These are phyloP conservation scores for Dunaliella primolecta DNA, from an alignment of 139 green algal genomes.

Conservation along the genomic window DNA sequence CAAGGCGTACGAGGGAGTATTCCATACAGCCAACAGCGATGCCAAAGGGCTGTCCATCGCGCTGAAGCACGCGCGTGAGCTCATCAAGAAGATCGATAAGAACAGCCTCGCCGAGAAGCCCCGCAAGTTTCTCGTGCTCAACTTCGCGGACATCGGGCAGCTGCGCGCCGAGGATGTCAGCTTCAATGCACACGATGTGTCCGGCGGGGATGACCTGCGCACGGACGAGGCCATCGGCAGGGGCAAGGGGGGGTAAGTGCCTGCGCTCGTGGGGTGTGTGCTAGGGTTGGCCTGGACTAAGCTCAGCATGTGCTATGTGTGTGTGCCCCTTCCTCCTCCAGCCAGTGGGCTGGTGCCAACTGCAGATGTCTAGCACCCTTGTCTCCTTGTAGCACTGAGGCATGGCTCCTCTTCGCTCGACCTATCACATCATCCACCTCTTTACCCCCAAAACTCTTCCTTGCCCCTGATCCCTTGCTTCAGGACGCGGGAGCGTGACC, in stretches of 20 bases:
- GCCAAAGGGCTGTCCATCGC: constrained; percentile 29
- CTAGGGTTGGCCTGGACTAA: background rate
- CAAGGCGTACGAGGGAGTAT: constrained; percentile 67
- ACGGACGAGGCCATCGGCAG: constrained; percentile 75
- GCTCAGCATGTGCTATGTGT: background rate
- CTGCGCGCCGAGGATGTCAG: constrained; percentile 66
- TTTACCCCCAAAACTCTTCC: no score
- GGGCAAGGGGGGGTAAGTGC: constrained; percentile 53
- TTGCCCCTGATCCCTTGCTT: background rate
- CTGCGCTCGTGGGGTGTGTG: background rate
- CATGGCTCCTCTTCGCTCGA: no score
- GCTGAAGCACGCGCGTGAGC: constrained; percentile 61
- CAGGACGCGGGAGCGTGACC: constrained; percentile 58
- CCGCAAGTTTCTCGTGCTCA: constrained; percentile 40
- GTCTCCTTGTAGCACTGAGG: no score
- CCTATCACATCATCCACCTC: no score
- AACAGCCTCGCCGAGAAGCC: constrained; percentile 42
- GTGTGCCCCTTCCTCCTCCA: no score
- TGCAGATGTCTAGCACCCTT: no score
- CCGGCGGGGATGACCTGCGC: constrained; percentile 57
- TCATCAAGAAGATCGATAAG: background rate
- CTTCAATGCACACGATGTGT: constrained; percentile 58
- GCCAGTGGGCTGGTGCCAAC: no score
- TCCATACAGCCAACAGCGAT: constrained; percentile 45
- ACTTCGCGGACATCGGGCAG: constrained; percentile 41